Percentiles rank a stretch among this genome's conserved stretches.
Evolutionary conservation across 768 basidiomycete genomes (phyloP).

Genomic region (Psilocybe cyanescens): DNA sequence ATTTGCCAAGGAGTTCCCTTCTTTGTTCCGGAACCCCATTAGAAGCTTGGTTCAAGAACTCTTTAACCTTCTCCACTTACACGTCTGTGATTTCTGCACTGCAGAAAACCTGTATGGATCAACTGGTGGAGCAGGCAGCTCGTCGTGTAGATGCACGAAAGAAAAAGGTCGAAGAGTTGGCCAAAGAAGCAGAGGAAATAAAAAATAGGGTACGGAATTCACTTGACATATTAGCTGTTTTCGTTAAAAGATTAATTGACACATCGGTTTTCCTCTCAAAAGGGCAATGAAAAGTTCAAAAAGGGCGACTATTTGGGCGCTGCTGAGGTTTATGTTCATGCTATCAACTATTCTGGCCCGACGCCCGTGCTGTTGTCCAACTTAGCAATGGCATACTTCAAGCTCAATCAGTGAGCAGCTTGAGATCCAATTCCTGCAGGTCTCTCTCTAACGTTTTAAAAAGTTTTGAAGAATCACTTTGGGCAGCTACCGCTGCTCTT

Average conservation of each 20-base stretch:
- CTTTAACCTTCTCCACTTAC: no score
- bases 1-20: neutral
- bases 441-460: no score
- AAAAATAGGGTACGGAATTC: neutral
- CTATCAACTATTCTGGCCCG: slow-evolving; percentile 30
- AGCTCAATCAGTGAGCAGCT: slow-evolving; percentile 32
- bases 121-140: neutral
- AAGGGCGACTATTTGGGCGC: slow-evolving; percentile 34
- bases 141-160: neutral
- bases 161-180: neutral
- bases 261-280: neutral
- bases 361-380: slow-evolving; percentile 39
- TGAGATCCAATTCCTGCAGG: neutral
- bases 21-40: no score
- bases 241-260: neutral
- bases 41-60: no score
- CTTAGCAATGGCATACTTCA: slow-evolving; percentile 37
- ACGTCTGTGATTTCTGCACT: no score
- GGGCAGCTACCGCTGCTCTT: slow-evolving; percentile 36
- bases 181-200: neutral
- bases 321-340: slow-evolving; percentile 27
- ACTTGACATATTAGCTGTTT: neutral
- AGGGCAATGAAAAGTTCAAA: slow-evolving; percentile 39
- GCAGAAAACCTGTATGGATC: neutral
- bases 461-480: slow-evolving; percentile 39